These are phyloP conservation scores for Floccularia luteovirens DNA, from an alignment of 768 basidiomycete species.

Conservation along the genomic window DNA sequence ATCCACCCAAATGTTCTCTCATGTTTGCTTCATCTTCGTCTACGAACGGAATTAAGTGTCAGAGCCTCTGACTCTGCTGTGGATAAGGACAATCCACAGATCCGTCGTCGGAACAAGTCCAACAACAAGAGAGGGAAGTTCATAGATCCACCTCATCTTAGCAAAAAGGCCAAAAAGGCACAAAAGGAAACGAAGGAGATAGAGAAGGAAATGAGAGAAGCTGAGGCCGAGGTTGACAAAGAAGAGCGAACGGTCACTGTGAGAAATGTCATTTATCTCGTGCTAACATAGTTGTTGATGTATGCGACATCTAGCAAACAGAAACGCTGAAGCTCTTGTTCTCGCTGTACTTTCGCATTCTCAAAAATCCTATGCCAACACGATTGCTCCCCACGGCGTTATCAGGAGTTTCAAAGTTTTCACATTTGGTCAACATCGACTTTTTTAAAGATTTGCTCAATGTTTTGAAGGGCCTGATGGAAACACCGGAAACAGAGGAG, in stretches of 20 bases:
- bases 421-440: constrained; percentile 96
- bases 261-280: constrained; percentile 22
- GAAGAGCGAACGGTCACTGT: constrained; percentile 83
- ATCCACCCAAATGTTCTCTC: constrained; percentile 86
- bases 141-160: constrained; percentile 72
- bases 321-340: constrained; percentile 97
- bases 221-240: constrained; percentile 87
- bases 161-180: constrained; percentile 85
- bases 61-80: constrained; percentile 67
- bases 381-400: constrained; percentile 81
- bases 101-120: neutral
- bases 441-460: constrained; percentile 95
- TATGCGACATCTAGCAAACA: constrained; percentile 61
- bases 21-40: constrained; percentile 76
- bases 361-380: constrained; percentile 78
- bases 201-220: constrained; percentile 87
- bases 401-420: constrained; percentile 87
- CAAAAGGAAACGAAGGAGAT: constrained; percentile 87
- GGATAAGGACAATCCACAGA: constrained; percentile 37
- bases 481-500: constrained; percentile 33
- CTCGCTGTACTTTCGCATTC: constrained; percentile 91
- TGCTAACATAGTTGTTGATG: no score
- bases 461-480: constrained; percentile 74
- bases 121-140: constrained; percentile 36
- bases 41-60: constrained; percentile 79